Evolutionary conservation across 148 eudicot genomes (phyloP).

Genomic region (Cornus controversa): DNA sequence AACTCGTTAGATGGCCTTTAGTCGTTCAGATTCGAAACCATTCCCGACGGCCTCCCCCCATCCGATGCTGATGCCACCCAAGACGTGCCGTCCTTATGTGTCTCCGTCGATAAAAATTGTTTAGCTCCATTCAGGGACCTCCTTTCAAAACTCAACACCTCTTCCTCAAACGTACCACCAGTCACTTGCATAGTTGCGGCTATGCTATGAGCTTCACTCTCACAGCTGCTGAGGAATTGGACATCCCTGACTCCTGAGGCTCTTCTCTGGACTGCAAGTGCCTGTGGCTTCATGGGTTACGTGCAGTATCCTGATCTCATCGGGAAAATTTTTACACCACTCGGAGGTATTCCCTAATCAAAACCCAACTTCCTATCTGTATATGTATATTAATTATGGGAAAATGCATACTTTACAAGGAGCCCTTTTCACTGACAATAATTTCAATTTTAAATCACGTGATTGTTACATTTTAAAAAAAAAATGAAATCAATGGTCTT

Average conservation of each 20-base stretch:
- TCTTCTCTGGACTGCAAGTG: slow-evolving; percentile 30
- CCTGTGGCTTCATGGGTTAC: slow-evolving; percentile 34
- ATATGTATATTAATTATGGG: no score
- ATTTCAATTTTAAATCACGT: no score
- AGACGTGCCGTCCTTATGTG: slow-evolving; percentile 19
- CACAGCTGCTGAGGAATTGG: slow-evolving; percentile 39
- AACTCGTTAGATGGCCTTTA: slow-evolving; percentile 25
- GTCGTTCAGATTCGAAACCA: slow-evolving; percentile 31
- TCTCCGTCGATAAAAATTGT: slow-evolving; percentile 11
- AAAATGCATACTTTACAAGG: no score
- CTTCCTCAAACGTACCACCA: slow-evolving; percentile 4
- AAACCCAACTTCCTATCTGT: no score
- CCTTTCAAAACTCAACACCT: slow-evolving; percentile 20
- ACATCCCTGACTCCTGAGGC: slow-evolving; percentile 18
- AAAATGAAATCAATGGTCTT: no score
- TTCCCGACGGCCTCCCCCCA: slow-evolving; percentile 44
- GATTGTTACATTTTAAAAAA: no score
- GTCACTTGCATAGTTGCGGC: slow-evolving; percentile 42
- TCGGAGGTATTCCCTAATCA: no score
- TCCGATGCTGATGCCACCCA: slow-evolving; percentile 30
- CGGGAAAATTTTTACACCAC: no score
- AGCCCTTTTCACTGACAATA: no score
- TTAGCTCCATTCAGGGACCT: slow-evolving; percentile 31
- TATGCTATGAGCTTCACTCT: slow-evolving; percentile 30
- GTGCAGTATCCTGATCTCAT: slow-evolving; percentile 17